These are phyloP conservation scores for Cutaneotrichosporon arboriforme DNA, from an alignment of 1,284 basidiomycete genomes.

Conservation along the genomic window DNA sequence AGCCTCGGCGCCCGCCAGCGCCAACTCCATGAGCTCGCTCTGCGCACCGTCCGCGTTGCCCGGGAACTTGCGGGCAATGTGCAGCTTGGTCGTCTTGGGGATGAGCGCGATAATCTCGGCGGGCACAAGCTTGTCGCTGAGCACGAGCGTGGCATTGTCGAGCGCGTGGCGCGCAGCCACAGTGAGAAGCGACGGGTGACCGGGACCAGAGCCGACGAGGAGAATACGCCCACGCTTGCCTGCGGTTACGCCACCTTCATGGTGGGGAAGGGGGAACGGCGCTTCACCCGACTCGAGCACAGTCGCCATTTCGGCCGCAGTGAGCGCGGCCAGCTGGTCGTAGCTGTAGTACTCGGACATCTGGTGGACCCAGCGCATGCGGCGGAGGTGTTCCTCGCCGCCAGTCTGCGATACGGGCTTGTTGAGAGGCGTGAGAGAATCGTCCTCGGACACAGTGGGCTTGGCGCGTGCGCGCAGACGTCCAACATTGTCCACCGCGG, in stretches of 20 bases:
- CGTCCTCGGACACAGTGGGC: constrained; percentile 46
- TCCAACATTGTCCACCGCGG: constrained; percentile 72
- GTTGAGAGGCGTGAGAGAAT: constrained; percentile 65
- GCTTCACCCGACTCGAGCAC: constrained; percentile 49
- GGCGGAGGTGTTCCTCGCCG: constrained; percentile 48
- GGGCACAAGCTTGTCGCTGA: constrained; percentile 97
- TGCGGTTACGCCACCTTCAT: constrained; percentile 22
- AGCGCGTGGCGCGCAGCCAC: constrained; percentile 76
- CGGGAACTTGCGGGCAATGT: constrained; percentile 92
- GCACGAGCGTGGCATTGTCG: constrained; percentile 71
- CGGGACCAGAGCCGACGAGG: constrained; percentile 89
- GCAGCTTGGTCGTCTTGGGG: constrained; percentile 57
- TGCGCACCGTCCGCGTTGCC: constrained; percentile 95
- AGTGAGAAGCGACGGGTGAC: constrained; percentile 87
- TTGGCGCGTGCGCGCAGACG: constrained; percentile 63
- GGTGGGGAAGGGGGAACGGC: constrained; percentile 25
- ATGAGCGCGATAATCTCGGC: constrained; percentile 81
- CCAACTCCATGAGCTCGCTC: constrained; percentile 85
- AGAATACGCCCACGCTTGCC: constrained; percentile 62
- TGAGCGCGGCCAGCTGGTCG: constrained; percentile 66
- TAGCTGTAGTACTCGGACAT: constrained; percentile 92
- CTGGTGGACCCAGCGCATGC: constrained; percentile 84
- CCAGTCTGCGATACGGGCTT: constrained; percentile 64
- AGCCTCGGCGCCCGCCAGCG: constrained; percentile 68
- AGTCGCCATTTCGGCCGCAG: constrained; percentile 61